These are phyloP conservation scores for Geotrichum reessii DNA, from an alignment of 1,139 yeast genomes.

Conservation along the genomic window DNA sequence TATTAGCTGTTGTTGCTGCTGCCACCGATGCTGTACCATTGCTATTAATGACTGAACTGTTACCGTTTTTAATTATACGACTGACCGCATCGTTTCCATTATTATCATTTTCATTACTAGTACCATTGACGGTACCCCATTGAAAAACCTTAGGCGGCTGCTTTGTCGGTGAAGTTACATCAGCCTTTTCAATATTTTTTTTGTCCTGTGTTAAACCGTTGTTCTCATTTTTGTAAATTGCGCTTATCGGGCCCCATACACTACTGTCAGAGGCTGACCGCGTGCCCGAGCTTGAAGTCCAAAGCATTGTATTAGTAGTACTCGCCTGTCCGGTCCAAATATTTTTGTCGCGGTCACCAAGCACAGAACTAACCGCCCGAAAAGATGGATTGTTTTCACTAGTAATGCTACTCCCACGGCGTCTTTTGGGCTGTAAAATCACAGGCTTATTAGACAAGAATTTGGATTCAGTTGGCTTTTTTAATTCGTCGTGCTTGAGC, in stretches of 20 bases:
- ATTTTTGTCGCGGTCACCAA: slow-evolving; percentile 2
- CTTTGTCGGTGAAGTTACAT: background rate
- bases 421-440: slow-evolving; percentile 1
- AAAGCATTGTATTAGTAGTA: background rate
- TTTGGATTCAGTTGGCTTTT: background rate
- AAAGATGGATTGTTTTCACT: slow-evolving; percentile 3
- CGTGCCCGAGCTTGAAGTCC: background rate
- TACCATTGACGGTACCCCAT: background rate
- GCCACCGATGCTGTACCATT: background rate
- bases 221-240: background rate
- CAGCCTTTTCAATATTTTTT: background rate
- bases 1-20: background rate
- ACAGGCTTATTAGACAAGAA: background rate
- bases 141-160: background rate
- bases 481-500: background rate
- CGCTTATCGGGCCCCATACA: slow-evolving; percentile 6
- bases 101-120: slow-evolving; percentile 2
- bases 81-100: background rate
- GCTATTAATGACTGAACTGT: background rate
- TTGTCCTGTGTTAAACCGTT: background rate
- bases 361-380: background rate
- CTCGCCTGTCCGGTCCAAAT: background rate
- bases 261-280: slow-evolving; percentile 8
- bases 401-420: slow-evolving; percentile 5
- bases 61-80: background rate